These are phyloP conservation scores for Rhynchosporium secalis DNA, from an alignment of 2,329 filamentous ascomycete genomes.

Conservation along the genomic window DNA sequence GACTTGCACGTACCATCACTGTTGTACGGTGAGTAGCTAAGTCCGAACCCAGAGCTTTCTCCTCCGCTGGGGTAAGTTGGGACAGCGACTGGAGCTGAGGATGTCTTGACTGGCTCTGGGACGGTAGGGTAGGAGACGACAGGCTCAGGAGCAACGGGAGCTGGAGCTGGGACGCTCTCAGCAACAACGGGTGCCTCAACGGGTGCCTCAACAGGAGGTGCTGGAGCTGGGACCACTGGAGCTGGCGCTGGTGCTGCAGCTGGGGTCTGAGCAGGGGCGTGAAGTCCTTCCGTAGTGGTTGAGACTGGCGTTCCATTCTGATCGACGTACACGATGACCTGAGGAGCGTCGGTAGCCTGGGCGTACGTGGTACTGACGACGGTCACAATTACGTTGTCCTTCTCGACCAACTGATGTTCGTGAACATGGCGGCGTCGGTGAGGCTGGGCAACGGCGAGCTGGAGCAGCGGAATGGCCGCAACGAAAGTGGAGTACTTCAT, in stretches of 20 bases:
- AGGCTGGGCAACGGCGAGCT: conserved; percentile 46
- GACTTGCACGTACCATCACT: conserved; percentile 65
- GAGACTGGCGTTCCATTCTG: conserved; percentile 53
- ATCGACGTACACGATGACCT: conserved; percentile 62
- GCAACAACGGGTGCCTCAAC: not conserved
- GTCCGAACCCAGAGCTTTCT: conserved; percentile 44
- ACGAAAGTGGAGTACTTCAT: conserved; percentile 48
- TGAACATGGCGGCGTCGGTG: conserved; percentile 34
- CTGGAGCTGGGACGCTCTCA: conserved; percentile 1
- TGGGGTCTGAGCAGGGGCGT: conserved; percentile 2
- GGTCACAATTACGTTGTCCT: conserved; percentile 37
- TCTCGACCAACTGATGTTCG: conserved; percentile 33
- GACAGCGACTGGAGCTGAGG: conserved; percentile 11
- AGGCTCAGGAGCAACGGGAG: not conserved
- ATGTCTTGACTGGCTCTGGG: conserved; percentile 6
- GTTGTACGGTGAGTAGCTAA: conserved; percentile 60
- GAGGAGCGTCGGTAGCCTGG: conserved; percentile 42
- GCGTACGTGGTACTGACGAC: conserved; percentile 43
- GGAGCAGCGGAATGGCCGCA: conserved; percentile 43
- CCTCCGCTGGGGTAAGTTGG: conserved; percentile 12
- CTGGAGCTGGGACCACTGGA: conserved; percentile 2
- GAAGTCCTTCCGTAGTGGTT: conserved; percentile 39
- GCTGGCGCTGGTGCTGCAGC: conserved; percentile 5
- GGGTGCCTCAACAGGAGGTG: not conserved
- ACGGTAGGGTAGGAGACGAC: not conserved